Evolutionary conservation across 2,329 filamentous ascomycete species (phyloP).

Genomic region (Chrysoporthe austroafricana): DNA sequence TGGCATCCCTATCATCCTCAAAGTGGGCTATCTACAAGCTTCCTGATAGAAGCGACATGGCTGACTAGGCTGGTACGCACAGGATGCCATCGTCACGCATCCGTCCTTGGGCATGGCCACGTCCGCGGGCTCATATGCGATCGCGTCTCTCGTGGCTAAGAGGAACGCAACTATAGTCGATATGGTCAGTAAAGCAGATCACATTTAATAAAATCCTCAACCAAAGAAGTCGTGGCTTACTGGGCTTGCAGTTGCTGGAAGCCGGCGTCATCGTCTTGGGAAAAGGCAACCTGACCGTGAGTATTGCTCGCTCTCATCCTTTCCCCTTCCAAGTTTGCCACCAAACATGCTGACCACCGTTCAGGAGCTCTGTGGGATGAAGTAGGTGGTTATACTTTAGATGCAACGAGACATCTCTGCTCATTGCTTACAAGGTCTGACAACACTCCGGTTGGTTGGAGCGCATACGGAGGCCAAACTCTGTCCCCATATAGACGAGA

Average conservation of each 20-base stretch:
- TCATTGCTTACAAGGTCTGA: conserved; percentile 37
- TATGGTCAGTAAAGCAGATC: conserved; percentile 10
- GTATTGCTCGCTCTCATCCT: background rate
- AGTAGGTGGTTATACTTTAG: conserved; percentile 31
- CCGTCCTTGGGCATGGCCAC: conserved; percentile 44
- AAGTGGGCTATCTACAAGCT: conserved; percentile 30
- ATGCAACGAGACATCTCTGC: conserved; percentile 21
- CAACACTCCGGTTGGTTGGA: conserved; percentile 44
- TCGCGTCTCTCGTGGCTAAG: conserved; percentile 41
- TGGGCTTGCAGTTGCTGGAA: conserved; percentile 35
- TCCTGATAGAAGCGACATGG: no score
- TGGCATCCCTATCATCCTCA: conserved; percentile 46
- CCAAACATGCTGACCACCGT: background rate
- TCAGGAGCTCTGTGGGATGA: conserved; percentile 31
- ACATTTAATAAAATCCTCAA: background rate
- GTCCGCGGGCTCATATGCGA: conserved; percentile 44
- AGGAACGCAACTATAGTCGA: conserved; percentile 43
- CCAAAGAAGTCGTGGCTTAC: background rate
- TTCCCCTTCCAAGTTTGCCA: background rate
- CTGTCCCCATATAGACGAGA: conserved; percentile 31
- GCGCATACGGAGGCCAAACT: conserved; percentile 37
- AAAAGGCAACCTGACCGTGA: conserved; percentile 44
- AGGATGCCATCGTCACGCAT: conserved; percentile 45
- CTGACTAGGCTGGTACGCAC: background rate
- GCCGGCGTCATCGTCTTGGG: conserved; percentile 47